Evolutionary conservation across 148 eudicot genomes (phyloP).

Genomic region (Camellia lanceoleosa): DNA sequence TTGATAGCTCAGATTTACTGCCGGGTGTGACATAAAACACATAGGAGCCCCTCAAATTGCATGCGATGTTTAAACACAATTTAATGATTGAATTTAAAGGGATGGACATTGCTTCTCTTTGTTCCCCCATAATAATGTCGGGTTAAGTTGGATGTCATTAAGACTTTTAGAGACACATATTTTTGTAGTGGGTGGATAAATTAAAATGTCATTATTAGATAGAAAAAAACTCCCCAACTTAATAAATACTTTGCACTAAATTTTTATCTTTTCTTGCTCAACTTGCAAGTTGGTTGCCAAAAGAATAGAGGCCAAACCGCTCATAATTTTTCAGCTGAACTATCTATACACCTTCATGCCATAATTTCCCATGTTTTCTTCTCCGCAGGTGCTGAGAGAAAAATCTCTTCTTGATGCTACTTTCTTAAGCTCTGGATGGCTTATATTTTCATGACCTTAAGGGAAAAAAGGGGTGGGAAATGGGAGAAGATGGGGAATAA

Average conservation of each 20-base stretch:
- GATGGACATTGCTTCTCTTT: not conserved
- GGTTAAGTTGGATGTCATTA: not conserved
- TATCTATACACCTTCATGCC: too few relatives aligned
- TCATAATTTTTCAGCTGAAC: too few relatives aligned
- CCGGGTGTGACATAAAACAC: not conserved
- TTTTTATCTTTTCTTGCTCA: too few relatives aligned
- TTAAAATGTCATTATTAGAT: not conserved
- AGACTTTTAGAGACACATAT: not conserved
- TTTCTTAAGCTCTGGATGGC: too few relatives aligned
- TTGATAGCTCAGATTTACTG: not conserved
- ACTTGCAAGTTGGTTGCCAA: too few relatives aligned
- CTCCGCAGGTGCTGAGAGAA: too few relatives aligned
- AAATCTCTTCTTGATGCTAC: too few relatives aligned
- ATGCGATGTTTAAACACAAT: not conserved
- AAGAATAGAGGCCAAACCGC: too few relatives aligned
- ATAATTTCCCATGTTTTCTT: too few relatives aligned
- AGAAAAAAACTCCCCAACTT: constrained; percentile 4
- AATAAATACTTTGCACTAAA: not conserved
- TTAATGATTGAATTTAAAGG: not conserved
- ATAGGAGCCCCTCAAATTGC: not conserved
- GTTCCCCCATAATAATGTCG: not conserved
- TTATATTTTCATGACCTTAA: too few relatives aligned
- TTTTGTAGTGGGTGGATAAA: not conserved
- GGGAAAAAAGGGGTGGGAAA: too few relatives aligned
- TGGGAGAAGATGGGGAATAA: too few relatives aligned